Percentiles rank a stretch among this genome's conserved stretches.
Evolutionary conservation across 108 stramenopile species (phyloP).

Genomic region (Conticribra weissflogii): DNA sequence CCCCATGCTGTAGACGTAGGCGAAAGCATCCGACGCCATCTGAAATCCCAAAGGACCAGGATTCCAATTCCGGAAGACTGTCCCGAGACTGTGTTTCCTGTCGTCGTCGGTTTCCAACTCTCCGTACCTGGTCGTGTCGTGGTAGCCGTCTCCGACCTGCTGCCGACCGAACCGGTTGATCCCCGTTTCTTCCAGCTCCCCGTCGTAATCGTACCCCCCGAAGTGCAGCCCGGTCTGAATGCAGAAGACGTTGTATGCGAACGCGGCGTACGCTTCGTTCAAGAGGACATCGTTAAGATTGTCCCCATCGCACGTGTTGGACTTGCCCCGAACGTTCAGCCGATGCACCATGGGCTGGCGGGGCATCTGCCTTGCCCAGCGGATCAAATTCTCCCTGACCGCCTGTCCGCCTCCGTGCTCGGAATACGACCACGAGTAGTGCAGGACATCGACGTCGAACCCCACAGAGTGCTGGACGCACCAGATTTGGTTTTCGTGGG

Average conservation of each 20-base stretch:
- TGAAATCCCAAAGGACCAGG: constrained; percentile 65
- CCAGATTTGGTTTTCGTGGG: constrained; percentile 53
- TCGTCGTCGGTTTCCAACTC: constrained; percentile 41
- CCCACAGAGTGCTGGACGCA: constrained; percentile 52
- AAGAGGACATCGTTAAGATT: constrained; percentile 18
- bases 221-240: constrained; percentile 51
- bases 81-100: constrained; percentile 48
- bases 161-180: constrained; percentile 53
- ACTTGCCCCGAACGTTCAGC: constrained; percentile 37
- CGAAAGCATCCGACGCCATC: constrained; percentile 55
- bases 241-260: constrained; percentile 55
- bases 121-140: constrained; percentile 60
- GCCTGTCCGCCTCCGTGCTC: constrained; percentile 37
- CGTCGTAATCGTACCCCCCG: constrained; percentile 53
- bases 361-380: constrained; percentile 44
- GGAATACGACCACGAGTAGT: constrained; percentile 60
- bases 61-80: constrained; percentile 62
- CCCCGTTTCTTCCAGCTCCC: constrained; percentile 28
- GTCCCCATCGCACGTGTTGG: constrained; percentile 45
- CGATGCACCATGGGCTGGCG: constrained; percentile 52
- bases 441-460: constrained; percentile 37
- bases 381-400: constrained; percentile 43
- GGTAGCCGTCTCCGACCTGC: constrained; percentile 51
- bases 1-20: constrained; percentile 47
- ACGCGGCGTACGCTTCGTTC: constrained; percentile 42